A percentile compares a stretch with the other conserved stretches of the same genome.
Evolutionary conservation across 2,329 filamentous ascomycete genomes (phyloP).

Genomic region (Neopestalotiopsis clavispora): DNA sequence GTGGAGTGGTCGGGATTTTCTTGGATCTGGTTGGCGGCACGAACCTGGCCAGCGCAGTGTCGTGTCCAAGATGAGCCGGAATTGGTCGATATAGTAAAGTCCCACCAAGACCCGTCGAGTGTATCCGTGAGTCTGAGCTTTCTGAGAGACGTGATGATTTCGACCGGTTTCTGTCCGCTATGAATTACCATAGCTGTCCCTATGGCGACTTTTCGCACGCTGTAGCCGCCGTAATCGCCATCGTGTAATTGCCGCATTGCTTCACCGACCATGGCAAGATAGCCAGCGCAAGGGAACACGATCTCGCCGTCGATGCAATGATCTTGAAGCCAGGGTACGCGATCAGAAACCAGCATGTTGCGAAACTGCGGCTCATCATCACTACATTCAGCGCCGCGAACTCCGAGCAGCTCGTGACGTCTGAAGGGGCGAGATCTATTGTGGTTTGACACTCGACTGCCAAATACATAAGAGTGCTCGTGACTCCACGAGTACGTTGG

Average conservation of each 20-base stretch:
- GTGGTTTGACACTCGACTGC: conserved; percentile 23
- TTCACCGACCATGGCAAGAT: conserved; percentile 4
- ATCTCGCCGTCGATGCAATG: conserved; percentile 44
- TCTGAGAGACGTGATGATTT: conserved; percentile 4
- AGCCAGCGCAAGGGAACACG: conserved; percentile 41
- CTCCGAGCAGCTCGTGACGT: conserved; percentile 36
- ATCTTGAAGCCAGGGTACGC: conserved; percentile 50
- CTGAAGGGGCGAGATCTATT: conserved; percentile 23
- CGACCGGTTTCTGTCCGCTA: not conserved
- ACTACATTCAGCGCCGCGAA: conserved; percentile 33
- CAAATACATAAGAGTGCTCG: conserved; percentile 27
- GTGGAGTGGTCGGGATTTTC: no score
- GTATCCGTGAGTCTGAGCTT: not conserved
- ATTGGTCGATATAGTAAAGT: not conserved
- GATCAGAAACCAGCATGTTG: conserved; percentile 41
- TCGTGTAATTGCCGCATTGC: not conserved
- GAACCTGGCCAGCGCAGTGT: not conserved
- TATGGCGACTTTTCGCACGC: no score
- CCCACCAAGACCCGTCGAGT: not conserved
- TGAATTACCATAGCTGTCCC: not conserved
- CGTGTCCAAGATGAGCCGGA: not conserved
- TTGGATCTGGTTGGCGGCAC: no score
- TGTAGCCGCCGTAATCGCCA: no score
- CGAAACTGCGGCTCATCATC: conserved; percentile 43
- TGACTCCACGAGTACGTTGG: conserved; percentile 30